Evolutionary conservation across 2,329 filamentous ascomycete species (phyloP).

Genomic region (Metarhizium rileyi): DNA sequence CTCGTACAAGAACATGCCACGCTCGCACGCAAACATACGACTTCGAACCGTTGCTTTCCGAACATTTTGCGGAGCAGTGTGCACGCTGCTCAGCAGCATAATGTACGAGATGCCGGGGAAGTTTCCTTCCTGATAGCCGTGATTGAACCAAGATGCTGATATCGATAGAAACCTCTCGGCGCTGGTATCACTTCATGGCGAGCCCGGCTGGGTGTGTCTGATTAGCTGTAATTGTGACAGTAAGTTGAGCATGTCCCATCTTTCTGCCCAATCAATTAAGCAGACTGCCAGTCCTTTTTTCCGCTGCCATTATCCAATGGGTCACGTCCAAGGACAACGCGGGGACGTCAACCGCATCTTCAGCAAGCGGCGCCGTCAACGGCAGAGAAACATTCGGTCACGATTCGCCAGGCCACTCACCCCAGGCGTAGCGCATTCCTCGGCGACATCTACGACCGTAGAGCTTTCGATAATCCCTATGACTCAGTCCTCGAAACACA

Average conservation of each 20-base stretch:
- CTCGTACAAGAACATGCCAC: conserved; percentile 38
- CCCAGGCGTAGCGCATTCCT: not conserved
- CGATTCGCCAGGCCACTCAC: conserved; percentile 3
- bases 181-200: conserved; percentile 47
- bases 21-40: conserved; percentile 28
- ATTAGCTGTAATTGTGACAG: conserved; percentile 57
- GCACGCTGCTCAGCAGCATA: conserved; percentile 48
- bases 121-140: not conserved
- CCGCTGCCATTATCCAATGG: conserved; percentile 52
- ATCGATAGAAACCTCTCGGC: conserved; percentile 44
- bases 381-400: conserved; percentile 8
- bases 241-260: conserved; percentile 21
- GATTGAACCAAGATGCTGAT: not conserved
- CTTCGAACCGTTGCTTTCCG: conserved; percentile 44
- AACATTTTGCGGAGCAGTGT: conserved; percentile 49
- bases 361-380: conserved; percentile 6
- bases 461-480: not conserved
- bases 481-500: not conserved
- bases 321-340: conserved; percentile 38
- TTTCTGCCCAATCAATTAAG: not conserved
- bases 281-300: conserved; percentile 42
- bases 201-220: conserved; percentile 56
- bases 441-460: not conserved
- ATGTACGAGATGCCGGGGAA: conserved; percentile 28
- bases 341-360: conserved; percentile 19